phyloP scores from a whole-genome alignment of 1,139 yeast species.

The Geotrichum phurueaensis region DNA sequence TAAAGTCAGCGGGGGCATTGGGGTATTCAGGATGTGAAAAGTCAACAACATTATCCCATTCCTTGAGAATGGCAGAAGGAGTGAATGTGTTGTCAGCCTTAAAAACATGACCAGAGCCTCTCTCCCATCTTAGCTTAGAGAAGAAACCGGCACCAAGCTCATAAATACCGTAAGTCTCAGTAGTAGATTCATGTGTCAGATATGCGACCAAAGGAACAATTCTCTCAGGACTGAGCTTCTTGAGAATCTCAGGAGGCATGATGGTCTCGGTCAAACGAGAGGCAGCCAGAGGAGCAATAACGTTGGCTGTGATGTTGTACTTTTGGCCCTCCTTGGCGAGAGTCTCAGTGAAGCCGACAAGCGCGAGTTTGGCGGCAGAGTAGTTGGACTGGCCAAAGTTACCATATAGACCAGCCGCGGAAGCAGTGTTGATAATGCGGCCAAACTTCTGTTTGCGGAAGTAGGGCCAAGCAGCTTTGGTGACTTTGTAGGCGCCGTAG shows the following conservation, averaged over 20 bases:
- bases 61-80: conserved; percentile 78
- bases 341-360: conserved; percentile 89
- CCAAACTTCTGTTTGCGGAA: conserved; percentile 82
- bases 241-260: conserved; percentile 78
- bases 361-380: conserved; percentile 86
- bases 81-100: conserved; percentile 73
- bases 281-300: conserved; percentile 90
- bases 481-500: conserved; percentile 79
- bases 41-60: conserved; percentile 58
- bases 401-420: conserved; percentile 96
- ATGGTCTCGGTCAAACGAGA: conserved; percentile 93
- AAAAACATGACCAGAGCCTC: conserved; percentile 79
- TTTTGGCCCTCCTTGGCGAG: conserved; percentile 89
- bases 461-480: conserved; percentile 91
- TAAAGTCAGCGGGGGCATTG: conserved; percentile 37
- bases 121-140: conserved; percentile 92
- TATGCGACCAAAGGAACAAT: conserved; percentile 85
- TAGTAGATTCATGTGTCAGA: conserved; percentile 60
- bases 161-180: conserved; percentile 64
- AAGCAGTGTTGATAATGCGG: conserved; percentile 82
- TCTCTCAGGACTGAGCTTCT: conserved; percentile 76
- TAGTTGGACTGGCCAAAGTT: conserved; percentile 96
- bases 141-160: conserved; percentile 94
- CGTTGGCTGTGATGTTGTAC: conserved; percentile 77
- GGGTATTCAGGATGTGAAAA: conserved; percentile 71